These are phyloP conservation scores for Oryza glaberrima DNA, from an alignment of 176 grass and related monocot species.

Conservation along the genomic window DNA sequence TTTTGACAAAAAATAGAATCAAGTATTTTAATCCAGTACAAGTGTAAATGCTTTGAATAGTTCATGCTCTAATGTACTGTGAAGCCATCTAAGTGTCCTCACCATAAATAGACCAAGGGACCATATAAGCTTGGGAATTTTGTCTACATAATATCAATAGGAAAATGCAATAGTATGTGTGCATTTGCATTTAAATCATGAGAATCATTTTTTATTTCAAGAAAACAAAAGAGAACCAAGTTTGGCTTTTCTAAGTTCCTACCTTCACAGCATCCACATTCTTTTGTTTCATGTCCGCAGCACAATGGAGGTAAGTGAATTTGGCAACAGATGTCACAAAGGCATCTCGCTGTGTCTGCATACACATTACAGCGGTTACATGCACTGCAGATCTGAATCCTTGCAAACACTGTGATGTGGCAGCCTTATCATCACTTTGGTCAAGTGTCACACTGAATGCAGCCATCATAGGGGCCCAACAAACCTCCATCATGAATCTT, in stretches of 20 bases:
- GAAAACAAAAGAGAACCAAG: neutral
- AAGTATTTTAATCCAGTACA: slow-evolving; percentile 22
- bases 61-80: neutral
- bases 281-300: slow-evolving; percentile 98
- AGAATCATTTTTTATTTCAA: slow-evolving; percentile 1
- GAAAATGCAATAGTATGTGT: neutral
- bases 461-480: slow-evolving; percentile 99
- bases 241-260: slow-evolving; percentile 33
- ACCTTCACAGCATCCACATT: slow-evolving; percentile 99
- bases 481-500: slow-evolving; percentile 97
- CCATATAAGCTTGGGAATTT: slow-evolving; percentile 9
- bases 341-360: slow-evolving; percentile 98
- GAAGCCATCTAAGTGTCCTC: slow-evolving; percentile 16
- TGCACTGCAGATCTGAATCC: slow-evolving; percentile 90
- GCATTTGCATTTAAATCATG: neutral
- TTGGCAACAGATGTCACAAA: slow-evolving; percentile 99
- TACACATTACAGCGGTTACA: slow-evolving; percentile 88
- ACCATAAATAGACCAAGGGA: slow-evolving; percentile 8
- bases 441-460: slow-evolving; percentile 99
- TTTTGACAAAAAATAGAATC: slow-evolving; percentile 15
- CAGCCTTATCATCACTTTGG: slow-evolving; percentile 86
- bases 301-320: slow-evolving; percentile 98
- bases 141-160: slow-evolving; percentile 4
- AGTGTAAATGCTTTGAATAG: neutral
- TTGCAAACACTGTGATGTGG: slow-evolving; percentile 85